Evolutionary conservation across 2,329 filamentous ascomycete genomes (phyloP), one percentile per base, ranked within the genome.

Genomic region (Epichloe typhina): DNA sequence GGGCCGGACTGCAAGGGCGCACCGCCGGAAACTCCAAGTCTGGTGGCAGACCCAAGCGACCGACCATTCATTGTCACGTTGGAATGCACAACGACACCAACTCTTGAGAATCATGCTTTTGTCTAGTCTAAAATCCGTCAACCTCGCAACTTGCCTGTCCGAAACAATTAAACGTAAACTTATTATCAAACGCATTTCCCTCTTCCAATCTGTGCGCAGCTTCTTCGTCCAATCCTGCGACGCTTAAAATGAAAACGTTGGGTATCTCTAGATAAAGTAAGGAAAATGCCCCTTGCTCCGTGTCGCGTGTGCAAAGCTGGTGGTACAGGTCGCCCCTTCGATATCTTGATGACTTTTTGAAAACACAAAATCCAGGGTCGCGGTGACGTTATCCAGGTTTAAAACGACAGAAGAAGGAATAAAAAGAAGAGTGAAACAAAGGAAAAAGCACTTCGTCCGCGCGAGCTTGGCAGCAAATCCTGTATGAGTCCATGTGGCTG

Each of bases 251-350:
- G 31, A 39, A 52, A 56, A 59, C 55, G 57, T 55, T 62, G 65
- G 65, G 65, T 67, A 67, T 67, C 65, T 65, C 60, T 58, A 64
- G 59, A 64, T 61, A 61, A 60, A 21, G 42, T 59, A 60, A 21
- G 43, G 59, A 64, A 59, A 64, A 60, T 55, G 57, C 57, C 58
- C 61, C 62, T 56, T 56, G 58, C 58, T 53, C 50, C 46, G 26
- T 17, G 49, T 53, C 50, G 54, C 54, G 53, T 55, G 43, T 58
- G 61, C 58, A 59, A 60, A 59, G 58, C 57, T 62, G 61, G 57
- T 64, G 55, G 56, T 63, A 64, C 61, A 64, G 59, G 61, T 64
- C 55, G 62, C 60, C 59, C 62, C 53, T 55, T 50, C 38, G 5
- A 46, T 15, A 43, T 44, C 40, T 43, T 47, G n/a, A n/a, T 49